Percentiles rank a stretch among this genome's conserved stretches.
Conservation (phyloP, 192 early-diverging fungal genomes). For the Coemansia javaensis region DNA sequence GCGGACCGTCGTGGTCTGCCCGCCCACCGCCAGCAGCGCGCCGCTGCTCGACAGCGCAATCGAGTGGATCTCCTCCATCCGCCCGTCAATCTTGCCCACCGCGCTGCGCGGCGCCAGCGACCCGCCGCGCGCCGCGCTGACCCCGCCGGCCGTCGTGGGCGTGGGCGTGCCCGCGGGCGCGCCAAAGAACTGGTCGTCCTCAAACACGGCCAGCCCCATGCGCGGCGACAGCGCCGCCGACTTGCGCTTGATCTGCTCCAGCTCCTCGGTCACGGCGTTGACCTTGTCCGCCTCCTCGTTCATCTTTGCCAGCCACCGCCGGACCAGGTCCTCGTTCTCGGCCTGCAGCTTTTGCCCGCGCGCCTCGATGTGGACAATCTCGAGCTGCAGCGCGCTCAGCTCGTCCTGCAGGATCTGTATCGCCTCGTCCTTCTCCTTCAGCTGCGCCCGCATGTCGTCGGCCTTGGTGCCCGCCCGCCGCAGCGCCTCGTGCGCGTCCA, state of each 20-base stretch:
- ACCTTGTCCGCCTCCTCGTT: conserved; percentile 85
- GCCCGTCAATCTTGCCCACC: conserved; percentile 41
- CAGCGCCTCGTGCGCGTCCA: conserved; percentile 36
- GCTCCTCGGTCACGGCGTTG: conserved; percentile 87
- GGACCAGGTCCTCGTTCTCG: conserved; percentile 84
- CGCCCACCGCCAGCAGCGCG: conserved; percentile 70
- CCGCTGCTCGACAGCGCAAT: conserved; percentile 68
- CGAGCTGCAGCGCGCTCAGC: conserved; percentile 81
- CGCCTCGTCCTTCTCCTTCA: conserved; percentile 86
- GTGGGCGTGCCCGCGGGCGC: conserved; percentile 8
- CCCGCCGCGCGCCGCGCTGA: conserved; percentile 11
- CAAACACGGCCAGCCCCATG: conserved; percentile 16
- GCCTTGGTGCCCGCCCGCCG: conserved; percentile 27
- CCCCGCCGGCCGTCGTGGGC: conserved; percentile 11
- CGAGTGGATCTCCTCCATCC: conserved; percentile 71
- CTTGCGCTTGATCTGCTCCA: conserved; percentile 65
- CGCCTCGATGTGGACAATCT: conserved; percentile 74
- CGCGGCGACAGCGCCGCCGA: conserved; percentile 32
- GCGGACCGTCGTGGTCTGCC: conserved; percentile 74
- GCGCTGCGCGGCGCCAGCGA: conserved; percentile 34
- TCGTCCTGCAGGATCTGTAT: conserved; percentile 95
- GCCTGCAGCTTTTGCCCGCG: conserved; percentile 59
- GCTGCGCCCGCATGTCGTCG: conserved; percentile 35
- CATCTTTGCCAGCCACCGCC: conserved; percentile 89
- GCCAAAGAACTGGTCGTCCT: conserved; percentile 38